Evolutionary conservation across 768 basidiomycete species (phyloP).

Genomic region (Termitomyces heimii): DNA sequence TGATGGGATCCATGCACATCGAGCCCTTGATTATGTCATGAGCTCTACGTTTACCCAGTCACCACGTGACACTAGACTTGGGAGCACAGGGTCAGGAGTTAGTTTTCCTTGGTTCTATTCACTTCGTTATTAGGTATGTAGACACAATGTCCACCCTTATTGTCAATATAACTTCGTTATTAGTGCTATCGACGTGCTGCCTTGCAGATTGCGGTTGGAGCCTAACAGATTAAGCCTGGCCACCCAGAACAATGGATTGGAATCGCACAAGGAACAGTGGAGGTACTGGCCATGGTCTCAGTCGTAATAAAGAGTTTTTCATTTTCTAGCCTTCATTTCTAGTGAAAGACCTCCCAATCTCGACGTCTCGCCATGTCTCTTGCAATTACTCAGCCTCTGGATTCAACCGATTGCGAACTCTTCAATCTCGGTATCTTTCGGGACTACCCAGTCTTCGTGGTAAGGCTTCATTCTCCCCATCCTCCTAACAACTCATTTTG

Average conservation of each 20-base stretch:
- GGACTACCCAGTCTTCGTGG: neutral
- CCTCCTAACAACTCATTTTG: neutral
- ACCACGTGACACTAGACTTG: too few species aligned
- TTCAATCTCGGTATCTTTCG: neutral
- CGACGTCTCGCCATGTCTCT: neutral
- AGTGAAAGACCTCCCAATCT: neutral
- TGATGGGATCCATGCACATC: too few species aligned
- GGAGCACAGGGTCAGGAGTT: too few species aligned
- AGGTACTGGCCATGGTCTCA: neutral
- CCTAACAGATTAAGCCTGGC: neutral
- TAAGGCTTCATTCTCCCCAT: neutral
- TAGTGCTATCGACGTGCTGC: too few species aligned
- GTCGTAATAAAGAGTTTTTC: neutral
- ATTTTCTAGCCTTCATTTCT: neutral
- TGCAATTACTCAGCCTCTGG: neutral
- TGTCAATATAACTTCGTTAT: too few species aligned
- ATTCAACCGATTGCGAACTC: too few species aligned
- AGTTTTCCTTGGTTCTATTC: too few species aligned
- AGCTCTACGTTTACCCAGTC: too few species aligned
- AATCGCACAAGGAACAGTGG: neutral
- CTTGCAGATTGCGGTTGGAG: too few species aligned
- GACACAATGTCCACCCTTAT: too few species aligned
- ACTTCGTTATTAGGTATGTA: too few species aligned
- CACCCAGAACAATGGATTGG: neutral
- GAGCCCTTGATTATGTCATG: too few species aligned